Base-by-base conservation (phyloP, 2,329 filamentous ascomycete species). In the Fusarium succisae region DNA sequence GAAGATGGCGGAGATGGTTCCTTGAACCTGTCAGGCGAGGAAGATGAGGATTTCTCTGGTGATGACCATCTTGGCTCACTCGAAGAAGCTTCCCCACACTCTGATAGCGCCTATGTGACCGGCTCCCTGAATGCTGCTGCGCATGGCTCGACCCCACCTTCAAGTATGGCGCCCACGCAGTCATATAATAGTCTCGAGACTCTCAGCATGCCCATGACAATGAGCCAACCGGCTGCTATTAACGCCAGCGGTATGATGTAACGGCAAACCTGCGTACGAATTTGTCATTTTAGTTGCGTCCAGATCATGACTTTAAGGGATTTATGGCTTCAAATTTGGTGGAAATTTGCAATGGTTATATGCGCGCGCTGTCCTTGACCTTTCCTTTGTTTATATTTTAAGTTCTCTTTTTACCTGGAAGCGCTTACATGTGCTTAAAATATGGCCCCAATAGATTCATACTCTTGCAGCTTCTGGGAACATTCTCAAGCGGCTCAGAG, bases 41-140 rank as follows among this genome's bases (percentile, higher is more conserved):
- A 97, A 51, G 91, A 96, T 76, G 94, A 97, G 79, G 93, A 96
- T 62, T 91, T 88, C 77, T 91, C 90, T 41, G 94, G 96, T 69
- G 94, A 97, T 75, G 94, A 96, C 76, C 93, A 95, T 37, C 91
- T 96, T 63, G 92, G 93, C 59, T 92, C 94, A 44, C 89, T 95
- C 35, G 94, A 94, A 73, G 93, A 95, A 73, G 91, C 92, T 24
- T 95, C 93, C 18, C 93, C 94, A 22, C 91, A 89, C 54, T 93
- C 92, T 1, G 91, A 93, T 74, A 86, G 87, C 74, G 90, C 90
- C 62, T 93, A 93, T 80, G 81, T 89, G 50, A 82, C 87, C 11
- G 80, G 84, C 10, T 88, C 88, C 3, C 82, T 92, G 18, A 87
- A 87, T 73, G 83, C 84, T 26, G 80, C 85, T 32, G 80, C 83